Evolutionary conservation across 2,329 filamentous ascomycete species (phyloP).

Genomic region (Arthrobotrys sphaeroides): DNA sequence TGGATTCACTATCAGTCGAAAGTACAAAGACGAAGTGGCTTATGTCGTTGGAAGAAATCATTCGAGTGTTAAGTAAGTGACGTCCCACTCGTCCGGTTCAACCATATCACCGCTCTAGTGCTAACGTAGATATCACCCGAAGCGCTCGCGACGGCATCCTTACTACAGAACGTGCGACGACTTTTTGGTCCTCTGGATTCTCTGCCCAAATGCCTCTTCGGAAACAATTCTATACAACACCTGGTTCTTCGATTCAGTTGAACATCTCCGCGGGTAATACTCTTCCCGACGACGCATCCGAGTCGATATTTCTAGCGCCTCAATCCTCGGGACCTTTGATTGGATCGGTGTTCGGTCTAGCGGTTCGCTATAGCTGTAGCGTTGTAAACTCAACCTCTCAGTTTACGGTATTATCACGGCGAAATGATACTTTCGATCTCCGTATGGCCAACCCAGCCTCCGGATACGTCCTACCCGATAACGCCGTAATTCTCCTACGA

Average conservation of each 20-base stretch:
- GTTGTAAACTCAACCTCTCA: constrained; percentile 38
- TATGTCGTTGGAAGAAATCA: constrained; percentile 36
- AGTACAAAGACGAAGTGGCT: background rate
- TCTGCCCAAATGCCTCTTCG: constrained; percentile 36
- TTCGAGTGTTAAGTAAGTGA: constrained; percentile 38
- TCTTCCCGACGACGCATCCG: constrained; percentile 41
- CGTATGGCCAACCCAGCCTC: background rate
- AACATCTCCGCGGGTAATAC: constrained; percentile 25
- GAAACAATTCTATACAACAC: constrained; percentile 35
- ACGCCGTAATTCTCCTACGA: constrained; percentile 20
- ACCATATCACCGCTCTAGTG: too few relatives aligned
- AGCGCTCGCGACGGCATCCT: constrained; percentile 35
- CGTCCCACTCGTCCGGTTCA: background rate
- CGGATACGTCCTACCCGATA: constrained; percentile 16
- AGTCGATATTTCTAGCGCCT: constrained; percentile 37
- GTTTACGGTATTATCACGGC: constrained; percentile 40
- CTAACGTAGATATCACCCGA: background rate
- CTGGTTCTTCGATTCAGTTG: constrained; percentile 26
- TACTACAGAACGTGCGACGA: constrained; percentile 25
- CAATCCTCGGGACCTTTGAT: constrained; percentile 31
- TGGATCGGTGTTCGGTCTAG: constrained; percentile 31
- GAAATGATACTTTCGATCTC: constrained; percentile 27
- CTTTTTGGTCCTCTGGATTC: constrained; percentile 44
- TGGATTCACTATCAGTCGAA: constrained; percentile 30
- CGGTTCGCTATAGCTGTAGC: constrained; percentile 37